Conservation (phyloP, 2,329 filamentous ascomycete species). For the Orbilia ellipsospora region DNA sequence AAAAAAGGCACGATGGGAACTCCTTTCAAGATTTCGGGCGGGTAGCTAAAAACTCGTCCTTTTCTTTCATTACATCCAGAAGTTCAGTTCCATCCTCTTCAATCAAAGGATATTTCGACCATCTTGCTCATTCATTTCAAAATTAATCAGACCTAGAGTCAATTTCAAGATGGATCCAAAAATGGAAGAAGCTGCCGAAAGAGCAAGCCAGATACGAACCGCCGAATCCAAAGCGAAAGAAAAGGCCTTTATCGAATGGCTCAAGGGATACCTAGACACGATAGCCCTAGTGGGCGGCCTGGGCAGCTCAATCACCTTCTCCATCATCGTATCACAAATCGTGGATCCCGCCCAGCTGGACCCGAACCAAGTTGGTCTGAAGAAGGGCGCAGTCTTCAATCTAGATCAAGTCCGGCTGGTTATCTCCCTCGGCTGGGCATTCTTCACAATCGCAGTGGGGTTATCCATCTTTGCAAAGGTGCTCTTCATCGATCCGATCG, state of each 20-base stretch:
- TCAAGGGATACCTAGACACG: conserved; percentile 50
- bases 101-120: too few species aligned
- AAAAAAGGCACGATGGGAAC: too few species aligned
- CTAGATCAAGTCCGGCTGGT: conserved; percentile 49
- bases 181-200: too few species aligned
- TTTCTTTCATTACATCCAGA: too few species aligned
- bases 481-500: conserved; percentile 48
- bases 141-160: too few species aligned
- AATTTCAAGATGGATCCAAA: too few species aligned
- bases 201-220: background rate
- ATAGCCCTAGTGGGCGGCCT: conserved; percentile 47
- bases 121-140: too few species aligned
- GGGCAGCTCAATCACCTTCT: conserved; percentile 50
- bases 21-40: too few species aligned
- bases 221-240: conserved; percentile 22
- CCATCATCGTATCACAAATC: conserved; percentile 49
- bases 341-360: conserved; percentile 36
- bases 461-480: conserved; percentile 49
- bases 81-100: too few species aligned
- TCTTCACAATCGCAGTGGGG: conserved; percentile 48
- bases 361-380: conserved; percentile 4
- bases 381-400: conserved; percentile 38
- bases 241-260: conserved; percentile 48
- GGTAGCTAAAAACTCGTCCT: too few species aligned
- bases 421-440: conserved; percentile 49